Evolutionary conservation across 2,329 filamentous ascomycete genomes (phyloP), one percentile per base, ranked within the genome.

Genomic region (Cordyceps farinosa): DNA sequence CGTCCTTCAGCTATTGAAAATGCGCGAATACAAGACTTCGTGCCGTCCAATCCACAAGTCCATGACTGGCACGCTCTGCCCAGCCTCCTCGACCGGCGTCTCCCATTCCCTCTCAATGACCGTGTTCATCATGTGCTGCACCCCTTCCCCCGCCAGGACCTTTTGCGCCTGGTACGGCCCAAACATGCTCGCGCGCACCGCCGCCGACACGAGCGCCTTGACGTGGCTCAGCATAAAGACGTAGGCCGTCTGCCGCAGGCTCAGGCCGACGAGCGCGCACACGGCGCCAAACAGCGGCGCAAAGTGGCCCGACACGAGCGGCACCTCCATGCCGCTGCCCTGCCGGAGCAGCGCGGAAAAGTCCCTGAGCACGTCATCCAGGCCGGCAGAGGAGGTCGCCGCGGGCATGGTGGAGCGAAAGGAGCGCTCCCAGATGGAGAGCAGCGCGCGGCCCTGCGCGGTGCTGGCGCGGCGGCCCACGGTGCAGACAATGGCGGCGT

Each of bases 11-110:
- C 90, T 93, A 76, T 95, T 95, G 72, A 95, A 95, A 61, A 95
- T 94, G 69, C 91, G 85, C 64, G 90, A 93, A 74, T 95, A 95
- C 67, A 95, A 74, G 72, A 91, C 79, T 80, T 95, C 91, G 74
- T 95, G 91, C 71, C 91, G 82, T 3, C 91, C 91, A 70, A 92
- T 82, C 90, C 91, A 95, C 38, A 95, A 73, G 77, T 95, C 91
- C 84, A 94, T 87, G 1, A 87, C 83, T 1, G 91, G 91, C 66
- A 92, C 87, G 62, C 80, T 87, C 78, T 94, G 90, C 5, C 88
- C 90, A 3, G 90, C 90, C 66, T 88, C 83, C 63, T 90, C 87
- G 0, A 88, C 78, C 1, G 69, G 73, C 63, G 79, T 84, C 15
- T 79, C 68, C 84, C 84, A 88, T 69, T 88, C 87, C 63, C 83